Conservation (phyloP, 2,329 filamentous ascomycete genomes). For the Paramyrothecium sp. region DNA sequence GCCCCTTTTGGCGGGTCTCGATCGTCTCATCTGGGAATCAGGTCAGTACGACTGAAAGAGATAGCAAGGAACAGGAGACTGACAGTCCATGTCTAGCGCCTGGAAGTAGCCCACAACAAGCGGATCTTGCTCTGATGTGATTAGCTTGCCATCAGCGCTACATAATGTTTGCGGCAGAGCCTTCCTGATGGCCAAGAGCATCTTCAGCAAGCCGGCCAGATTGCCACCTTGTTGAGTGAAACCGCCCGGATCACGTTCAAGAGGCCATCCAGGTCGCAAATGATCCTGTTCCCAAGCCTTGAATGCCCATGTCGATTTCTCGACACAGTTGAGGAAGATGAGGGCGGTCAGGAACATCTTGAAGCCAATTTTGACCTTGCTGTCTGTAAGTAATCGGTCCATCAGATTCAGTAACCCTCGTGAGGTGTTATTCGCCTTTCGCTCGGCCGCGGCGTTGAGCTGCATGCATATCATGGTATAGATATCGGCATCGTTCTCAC, state of each 20-base stretch:
- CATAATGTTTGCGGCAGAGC: constrained; percentile 53
- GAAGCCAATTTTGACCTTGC: constrained; percentile 58
- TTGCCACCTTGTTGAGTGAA: constrained; percentile 60
- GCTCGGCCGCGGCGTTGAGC: constrained; percentile 62
- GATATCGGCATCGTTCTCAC: constrained; percentile 50
- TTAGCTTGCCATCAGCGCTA: constrained; percentile 46
- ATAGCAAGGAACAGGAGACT: constrained; percentile 23
- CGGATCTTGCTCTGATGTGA: constrained; percentile 45
- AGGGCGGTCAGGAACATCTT: constrained; percentile 61
- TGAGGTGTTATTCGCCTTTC: constrained; percentile 60
- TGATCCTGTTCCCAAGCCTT: constrained; percentile 66
- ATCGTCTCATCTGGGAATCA: constrained; percentile 27
- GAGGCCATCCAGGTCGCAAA: constrained; percentile 58
- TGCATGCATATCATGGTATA: constrained; percentile 64
- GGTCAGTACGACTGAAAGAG: not conserved
- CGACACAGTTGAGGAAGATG: constrained; percentile 63
- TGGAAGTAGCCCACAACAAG: constrained; percentile 52
- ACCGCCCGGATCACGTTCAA: constrained; percentile 53
- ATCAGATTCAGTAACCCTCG: constrained; percentile 58
- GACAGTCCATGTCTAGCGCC: constrained; percentile 56
- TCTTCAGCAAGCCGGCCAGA: constrained; percentile 57
- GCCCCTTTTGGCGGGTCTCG: constrained; percentile 45
- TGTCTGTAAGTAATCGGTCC: constrained; percentile 60
- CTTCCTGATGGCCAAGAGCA: constrained; percentile 61
- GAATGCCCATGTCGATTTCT: constrained; percentile 69